A percentile compares a stretch with the other conserved stretches of the same genome.
Evolutionary conservation across 345 rosid species (phyloP).

Genomic region (Acer saccharum): DNA sequence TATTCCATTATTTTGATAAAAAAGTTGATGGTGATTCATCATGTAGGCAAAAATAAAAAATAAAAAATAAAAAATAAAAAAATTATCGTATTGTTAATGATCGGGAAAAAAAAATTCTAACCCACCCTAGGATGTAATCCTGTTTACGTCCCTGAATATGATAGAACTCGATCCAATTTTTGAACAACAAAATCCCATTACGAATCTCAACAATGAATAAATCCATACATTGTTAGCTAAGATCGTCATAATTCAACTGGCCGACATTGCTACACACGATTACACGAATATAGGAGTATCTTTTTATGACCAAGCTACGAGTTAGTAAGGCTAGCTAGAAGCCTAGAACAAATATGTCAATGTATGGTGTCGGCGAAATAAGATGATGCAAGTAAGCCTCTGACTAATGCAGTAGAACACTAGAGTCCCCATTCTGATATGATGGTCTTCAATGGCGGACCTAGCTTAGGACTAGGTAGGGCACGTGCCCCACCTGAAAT

Average conservation of each 20-base stretch:
- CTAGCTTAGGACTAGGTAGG: too few relatives aligned
- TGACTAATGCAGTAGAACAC: constrained; percentile 42
- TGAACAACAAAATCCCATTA: background rate
- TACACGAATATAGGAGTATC: constrained; percentile 45
- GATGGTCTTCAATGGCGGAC: constrained; percentile 21
- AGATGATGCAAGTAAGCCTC: constrained; percentile 46
- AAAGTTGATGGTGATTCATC: too few relatives aligned
- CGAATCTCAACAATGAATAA: constrained; percentile 29
- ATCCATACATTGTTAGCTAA: constrained; percentile 19
- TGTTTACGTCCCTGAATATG: too few relatives aligned
- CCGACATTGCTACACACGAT: constrained; percentile 39
- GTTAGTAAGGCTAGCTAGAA: constrained; percentile 41
- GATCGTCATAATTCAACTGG: constrained; percentile 29
- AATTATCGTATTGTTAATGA: too few relatives aligned
- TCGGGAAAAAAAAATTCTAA: too few relatives aligned
- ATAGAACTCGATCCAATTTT: constrained; percentile 9
- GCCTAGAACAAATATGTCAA: constrained; percentile 17
- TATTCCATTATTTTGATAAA: too few relatives aligned
- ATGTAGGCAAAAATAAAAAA: too few relatives aligned
- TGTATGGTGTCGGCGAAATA: too few relatives aligned
- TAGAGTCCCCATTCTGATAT: constrained; percentile 57
- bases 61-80: too few relatives aligned
- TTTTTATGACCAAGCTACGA: constrained; percentile 56
- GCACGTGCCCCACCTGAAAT: too few relatives aligned
- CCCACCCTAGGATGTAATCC: too few relatives aligned